Percentiles rank a stretch among this genome's conserved stretches.
phyloP scores from a whole-genome alignment of 2,329 filamentous ascomycete species.

The Huntiella savannae region DNA sequence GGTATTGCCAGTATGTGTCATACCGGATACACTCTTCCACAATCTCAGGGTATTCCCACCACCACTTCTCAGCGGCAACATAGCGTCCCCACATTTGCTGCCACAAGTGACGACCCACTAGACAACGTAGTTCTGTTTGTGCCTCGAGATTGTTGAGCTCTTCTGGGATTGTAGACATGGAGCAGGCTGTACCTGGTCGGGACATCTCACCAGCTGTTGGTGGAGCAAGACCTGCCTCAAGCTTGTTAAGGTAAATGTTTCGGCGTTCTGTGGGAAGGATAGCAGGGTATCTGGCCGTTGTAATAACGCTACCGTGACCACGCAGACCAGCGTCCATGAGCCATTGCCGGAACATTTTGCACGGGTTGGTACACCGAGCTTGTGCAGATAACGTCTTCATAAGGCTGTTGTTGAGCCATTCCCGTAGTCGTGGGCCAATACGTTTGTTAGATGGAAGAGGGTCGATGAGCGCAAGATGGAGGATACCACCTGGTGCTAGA shows the following conservation, averaged over 20 bases:
- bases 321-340: slow-evolving; percentile 35
- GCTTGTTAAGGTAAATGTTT: slow-evolving; percentile 3
- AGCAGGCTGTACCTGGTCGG: neutral
- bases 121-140: slow-evolving; percentile 29
- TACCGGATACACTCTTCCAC: slow-evolving; percentile 34
- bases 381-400: slow-evolving; percentile 37
- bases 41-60: slow-evolving; percentile 40
- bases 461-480: slow-evolving; percentile 44
- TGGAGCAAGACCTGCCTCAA: neutral
- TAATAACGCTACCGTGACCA: slow-evolving; percentile 27
- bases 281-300: slow-evolving; percentile 31
- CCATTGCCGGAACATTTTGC: slow-evolving; percentile 37
- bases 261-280: slow-evolving; percentile 18
- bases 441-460: slow-evolving; percentile 36
- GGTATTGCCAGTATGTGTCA: slow-evolving; percentile 40
- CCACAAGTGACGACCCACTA: slow-evolving; percentile 39
- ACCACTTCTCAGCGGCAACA: slow-evolving; percentile 33
- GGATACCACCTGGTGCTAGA: slow-evolving; percentile 32
- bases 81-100: slow-evolving; percentile 38
- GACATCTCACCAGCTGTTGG: neutral
- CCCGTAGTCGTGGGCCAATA: slow-evolving; percentile 35
- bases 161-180: neutral
- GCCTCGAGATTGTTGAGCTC: slow-evolving; percentile 16
- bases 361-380: slow-evolving; percentile 41
- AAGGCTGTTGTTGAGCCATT: slow-evolving; percentile 44